Evolutionary conservation across 2,329 filamentous ascomycete genomes (phyloP), one percentile per base, ranked within the genome.

Genomic region (Penicillium sp.): DNA sequence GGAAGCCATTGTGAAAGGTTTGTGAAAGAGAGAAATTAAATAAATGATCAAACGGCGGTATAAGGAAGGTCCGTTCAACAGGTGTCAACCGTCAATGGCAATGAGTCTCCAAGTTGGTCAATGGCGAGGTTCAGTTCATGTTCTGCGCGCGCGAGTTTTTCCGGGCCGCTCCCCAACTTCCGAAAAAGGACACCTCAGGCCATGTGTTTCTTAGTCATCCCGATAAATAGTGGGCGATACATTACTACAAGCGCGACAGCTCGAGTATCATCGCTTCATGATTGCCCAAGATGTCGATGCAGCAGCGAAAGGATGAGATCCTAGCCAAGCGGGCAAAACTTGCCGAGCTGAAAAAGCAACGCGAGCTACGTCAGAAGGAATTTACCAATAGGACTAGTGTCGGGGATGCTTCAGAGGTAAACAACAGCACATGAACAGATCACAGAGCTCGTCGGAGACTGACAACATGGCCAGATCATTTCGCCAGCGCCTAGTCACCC

Each of bases 261-360:
- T 50, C 39, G 53, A n/a, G 42, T 53, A 40, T 45, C 44, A 45
- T 13, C n/a, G 14, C 22, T 34, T 22, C 36, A 50, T 48, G 43
- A 53, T 56, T 49, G 27, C 36, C 13, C 56, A 65, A 50, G 53
- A 72, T 71, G 67, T 67, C 68, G 45, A 71, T 73, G 77, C 88
- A 86, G 72, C 79, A 92, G 81, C 88, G 92, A 67, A 89, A 91
- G 79, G 92, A 96, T 80, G 94, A 99, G 80, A 96, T 99, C 65
- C 81, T 94, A 66, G 92, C 92, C 64, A 99, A 99, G 79, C 93
- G 90, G 81, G 93, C 92, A 59, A 97, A 94, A 81, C 90, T 99
- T 67, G 92, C 90, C 46, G 94, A 97, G 82, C 83, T 99, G 62
- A 97, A 96, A 79, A 86, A 90, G 58, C 92, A 97, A 77, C 85